Percentiles rank a stretch among this genome's conserved stretches.
Evolutionary conservation across 2,329 filamentous ascomycete species (phyloP).

Genomic region (Fusarium xyrophilum): DNA sequence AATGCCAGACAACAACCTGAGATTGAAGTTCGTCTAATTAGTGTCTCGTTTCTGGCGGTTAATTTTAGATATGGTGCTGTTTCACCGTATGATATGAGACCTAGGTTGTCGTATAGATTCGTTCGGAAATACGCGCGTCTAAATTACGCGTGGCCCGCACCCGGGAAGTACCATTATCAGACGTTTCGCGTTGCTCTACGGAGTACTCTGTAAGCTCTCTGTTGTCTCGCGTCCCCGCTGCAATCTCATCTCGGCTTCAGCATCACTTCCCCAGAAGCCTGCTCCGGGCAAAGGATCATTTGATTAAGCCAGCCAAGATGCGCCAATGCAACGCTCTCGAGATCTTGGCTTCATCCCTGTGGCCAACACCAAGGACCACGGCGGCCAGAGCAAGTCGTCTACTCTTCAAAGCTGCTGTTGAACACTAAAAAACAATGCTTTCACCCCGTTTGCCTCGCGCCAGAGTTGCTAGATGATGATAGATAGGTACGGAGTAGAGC

Average conservation of each 20-base stretch:
- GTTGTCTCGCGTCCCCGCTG: no score
- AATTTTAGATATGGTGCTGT: not conserved
- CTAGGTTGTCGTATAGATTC: not conserved
- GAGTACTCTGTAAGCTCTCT: no score
- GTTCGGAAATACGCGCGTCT: not conserved
- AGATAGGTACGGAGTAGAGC: no score
- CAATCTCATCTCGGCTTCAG: not conserved
- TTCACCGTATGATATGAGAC: not conserved
- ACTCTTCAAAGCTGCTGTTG: not conserved
- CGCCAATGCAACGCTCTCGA: not conserved
- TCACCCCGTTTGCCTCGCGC: not conserved
- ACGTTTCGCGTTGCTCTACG: not conserved
- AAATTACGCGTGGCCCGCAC: not conserved
- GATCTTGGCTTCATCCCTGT: not conserved
- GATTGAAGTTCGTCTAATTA: not conserved
- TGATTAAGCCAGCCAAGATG: not conserved
- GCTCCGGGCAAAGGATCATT: not conserved
- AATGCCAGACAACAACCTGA: not conserved
- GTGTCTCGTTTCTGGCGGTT: not conserved
- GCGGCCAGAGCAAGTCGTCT: not conserved
- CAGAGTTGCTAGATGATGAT: no score
- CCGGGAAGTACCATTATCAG: not conserved
- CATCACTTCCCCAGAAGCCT: not conserved
- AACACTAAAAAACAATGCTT: not conserved
- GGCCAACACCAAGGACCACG: not conserved